These are phyloP conservation scores for Nidularia pulvinata DNA, from an alignment of 768 basidiomycete genomes.

Conservation along the genomic window DNA sequence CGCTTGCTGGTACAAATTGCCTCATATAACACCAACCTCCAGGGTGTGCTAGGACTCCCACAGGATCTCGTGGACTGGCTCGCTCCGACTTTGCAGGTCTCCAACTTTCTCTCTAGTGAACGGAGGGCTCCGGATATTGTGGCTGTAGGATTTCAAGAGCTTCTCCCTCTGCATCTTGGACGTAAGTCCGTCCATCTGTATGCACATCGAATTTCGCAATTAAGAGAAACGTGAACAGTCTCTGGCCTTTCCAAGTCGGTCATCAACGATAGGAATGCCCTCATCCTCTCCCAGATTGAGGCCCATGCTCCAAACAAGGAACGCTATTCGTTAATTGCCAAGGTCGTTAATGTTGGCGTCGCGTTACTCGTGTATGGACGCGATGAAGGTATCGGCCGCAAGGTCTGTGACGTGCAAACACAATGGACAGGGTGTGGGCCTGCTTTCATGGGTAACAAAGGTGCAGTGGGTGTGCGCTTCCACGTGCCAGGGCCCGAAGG, in stretches of 20 bases:
- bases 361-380: conserved; percentile 87
- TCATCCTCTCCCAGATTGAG: conserved; percentile 78
- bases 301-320: conserved; percentile 71
- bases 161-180: conserved; percentile 87
- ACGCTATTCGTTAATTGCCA: conserved; percentile 75
- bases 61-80: conserved; percentile 95
- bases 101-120: conserved; percentile 64
- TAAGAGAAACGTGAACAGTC: conserved; percentile 40
- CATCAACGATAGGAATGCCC: conserved; percentile 64
- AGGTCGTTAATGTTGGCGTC: conserved; percentile 84
- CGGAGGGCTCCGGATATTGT: conserved; percentile 79
- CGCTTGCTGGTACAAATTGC: conserved; percentile 75
- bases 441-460: conserved; percentile 91
- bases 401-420: conserved; percentile 66
- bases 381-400: conserved; percentile 65
- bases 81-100: conserved; percentile 76
- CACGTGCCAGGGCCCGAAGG: conserved; percentile 59
- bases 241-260: conserved; percentile 75
- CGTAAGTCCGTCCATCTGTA: conserved; percentile 47
- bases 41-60: conserved; percentile 69
- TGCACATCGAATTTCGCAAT: neutral
- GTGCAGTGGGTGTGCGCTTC: conserved; percentile 88
- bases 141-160: conserved; percentile 92
- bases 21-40: conserved; percentile 91
- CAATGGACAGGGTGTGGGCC: conserved; percentile 76